Evolutionary conservation across 169 alveolate species (phyloP).

Genomic region (Cryptosporidium sp.): DNA sequence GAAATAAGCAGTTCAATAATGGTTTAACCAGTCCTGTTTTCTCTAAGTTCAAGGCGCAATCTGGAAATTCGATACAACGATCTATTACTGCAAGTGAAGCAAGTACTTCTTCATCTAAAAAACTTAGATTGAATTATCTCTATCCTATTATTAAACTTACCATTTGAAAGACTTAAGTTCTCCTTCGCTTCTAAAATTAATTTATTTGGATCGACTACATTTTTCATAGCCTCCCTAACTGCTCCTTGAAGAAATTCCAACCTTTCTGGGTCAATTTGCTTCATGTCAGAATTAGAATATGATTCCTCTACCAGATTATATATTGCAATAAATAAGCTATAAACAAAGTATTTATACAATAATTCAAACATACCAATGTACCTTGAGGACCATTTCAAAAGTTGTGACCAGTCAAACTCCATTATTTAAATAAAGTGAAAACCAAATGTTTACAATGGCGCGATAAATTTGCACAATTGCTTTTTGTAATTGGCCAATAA

Average conservation of each 20-base stretch:
- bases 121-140: not conserved
- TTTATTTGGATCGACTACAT: constrained; percentile 59
- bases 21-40: constrained; percentile 51
- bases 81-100: constrained; percentile 51
- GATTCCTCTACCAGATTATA: constrained; percentile 3
- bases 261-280: constrained; percentile 47
- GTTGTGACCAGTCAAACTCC: constrained; percentile 58
- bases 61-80: constrained; percentile 62
- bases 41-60: constrained; percentile 39
- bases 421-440: not conserved
- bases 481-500: not conserved
- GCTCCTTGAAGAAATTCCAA: constrained; percentile 69
- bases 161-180: not conserved
- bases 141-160: constrained; percentile 19
- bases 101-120: constrained; percentile 38
- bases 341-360: not conserved
- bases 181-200: constrained; percentile 24
- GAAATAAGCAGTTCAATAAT: constrained; percentile 31
- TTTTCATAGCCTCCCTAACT: constrained; percentile 71
- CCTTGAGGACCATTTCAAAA: constrained; percentile 63
- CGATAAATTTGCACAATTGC: not conserved
- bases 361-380: constrained; percentile 52
- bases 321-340: not conserved
- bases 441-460: not conserved
- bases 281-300: not conserved